Evolutionary conservation across 495 filamentous ascomycete genomes (phyloP).

Genomic region (Opeltia flavorubescens): DNA sequence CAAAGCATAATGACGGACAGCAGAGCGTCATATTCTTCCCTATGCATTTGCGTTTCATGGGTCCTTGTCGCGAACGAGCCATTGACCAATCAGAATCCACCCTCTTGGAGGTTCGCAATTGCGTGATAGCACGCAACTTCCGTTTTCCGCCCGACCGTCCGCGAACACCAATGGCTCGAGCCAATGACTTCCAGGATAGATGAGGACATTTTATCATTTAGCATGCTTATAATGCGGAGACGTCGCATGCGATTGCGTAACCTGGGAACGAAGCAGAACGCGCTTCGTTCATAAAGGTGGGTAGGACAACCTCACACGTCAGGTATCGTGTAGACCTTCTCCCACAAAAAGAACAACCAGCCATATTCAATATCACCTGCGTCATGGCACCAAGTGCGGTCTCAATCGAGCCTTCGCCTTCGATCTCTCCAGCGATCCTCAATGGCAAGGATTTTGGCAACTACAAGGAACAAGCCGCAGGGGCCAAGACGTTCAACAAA

Average conservation of each 20-base stretch:
- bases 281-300: no score
- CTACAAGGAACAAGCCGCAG: constrained; percentile 11
- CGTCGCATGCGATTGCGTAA: no score
- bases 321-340: neutral
- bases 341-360: no score
- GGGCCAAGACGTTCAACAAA: constrained; percentile 10
- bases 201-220: neutral
- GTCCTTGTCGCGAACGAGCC: neutral
- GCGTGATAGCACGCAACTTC: constrained; percentile 1
- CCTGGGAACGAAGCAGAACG: no score
- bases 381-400: constrained; percentile 4
- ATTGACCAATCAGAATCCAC: neutral
- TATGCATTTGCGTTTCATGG: no score
- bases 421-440: neutral
- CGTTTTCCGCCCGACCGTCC: neutral
- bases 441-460: constrained; percentile 3
- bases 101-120: neutral
- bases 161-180: neutral
- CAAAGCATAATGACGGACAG: no score
- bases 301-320: neutral
- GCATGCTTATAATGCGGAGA: no score
- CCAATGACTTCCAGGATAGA: no score
- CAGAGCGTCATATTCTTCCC: no score
- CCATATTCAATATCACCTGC: neutral
- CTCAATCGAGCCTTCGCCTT: neutral